Evolutionary conservation across 306 rosid species (phyloP), one percentile per base, ranked within the genome.

Genomic region (peach (Prunus persica)): DNA sequence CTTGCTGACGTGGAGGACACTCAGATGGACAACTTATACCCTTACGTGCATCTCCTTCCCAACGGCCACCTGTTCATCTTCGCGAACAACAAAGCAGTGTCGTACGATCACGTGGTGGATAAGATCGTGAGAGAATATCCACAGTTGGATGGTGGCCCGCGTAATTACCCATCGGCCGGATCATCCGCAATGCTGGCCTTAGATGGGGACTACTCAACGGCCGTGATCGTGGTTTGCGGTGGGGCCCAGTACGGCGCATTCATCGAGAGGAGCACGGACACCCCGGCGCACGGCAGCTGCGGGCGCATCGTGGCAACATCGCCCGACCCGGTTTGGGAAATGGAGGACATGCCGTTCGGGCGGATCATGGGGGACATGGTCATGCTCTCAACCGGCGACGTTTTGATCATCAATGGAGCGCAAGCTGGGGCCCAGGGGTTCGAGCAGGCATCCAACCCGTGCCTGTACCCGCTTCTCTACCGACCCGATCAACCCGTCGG

Each of bases 311-410:
- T 78, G 6, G 93, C 93, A 0, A 87, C 91, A 1, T 77, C 63
- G 10, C 58, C 77, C 32, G 58, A 84, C 62, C 87, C 91, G 58
- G 92, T 81, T 81, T 93, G 98, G 98, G 73, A 78, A 45, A 75
- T 84, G 92, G 98, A 93, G 81, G 90, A 88, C 20, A 93, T 93
- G 98, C 91, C 98, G 24, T 88, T 82, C 20, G 91, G 87, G 73
- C 81, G 98, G 70, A 81, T 91, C 13, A 93, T 93, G 98, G 98
- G 98, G 0, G 98, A 93, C 24, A 93, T 93, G 98, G 98, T 93
- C 0, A 86, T 83, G 88, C 86, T 93, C 0, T 97, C 98, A 1
- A 87, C 80, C 24, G 96, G 97, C 0, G 97, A 91, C 2, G 90
- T 88, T 6, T 80, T 93, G 83, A 43, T 93, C 6, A 82, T 93